phyloP scores from a whole-genome alignment of 305 asterid species.

The Striga hermonthica region DNA sequence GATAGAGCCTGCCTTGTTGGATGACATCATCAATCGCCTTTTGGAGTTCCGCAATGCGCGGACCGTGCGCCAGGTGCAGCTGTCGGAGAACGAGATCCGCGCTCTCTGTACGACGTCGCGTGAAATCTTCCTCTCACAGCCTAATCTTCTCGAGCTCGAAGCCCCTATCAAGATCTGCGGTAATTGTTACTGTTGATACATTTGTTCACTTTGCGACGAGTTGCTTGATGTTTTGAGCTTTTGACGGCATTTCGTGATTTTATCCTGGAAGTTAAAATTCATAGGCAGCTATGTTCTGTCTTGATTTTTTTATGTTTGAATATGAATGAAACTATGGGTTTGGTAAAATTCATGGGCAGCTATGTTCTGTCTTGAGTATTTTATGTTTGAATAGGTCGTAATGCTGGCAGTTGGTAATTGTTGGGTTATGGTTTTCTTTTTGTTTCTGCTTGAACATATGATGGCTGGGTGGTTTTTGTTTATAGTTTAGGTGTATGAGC shows the following conservation, averaged over 20 bases:
- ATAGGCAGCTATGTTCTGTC: neutral
- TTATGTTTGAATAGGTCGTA: neutral
- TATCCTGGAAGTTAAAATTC: no score
- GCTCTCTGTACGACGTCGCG: neutral
- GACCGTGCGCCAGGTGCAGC: constrained; percentile 2
- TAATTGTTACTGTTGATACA: neutral
- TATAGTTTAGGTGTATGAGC: no score
- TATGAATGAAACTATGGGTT: neutral
- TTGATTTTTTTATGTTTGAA: neutral
- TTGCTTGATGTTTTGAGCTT: neutral
- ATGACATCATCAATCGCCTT: neutral
- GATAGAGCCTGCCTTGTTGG: constrained; percentile 13
- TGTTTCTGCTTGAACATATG: neutral
- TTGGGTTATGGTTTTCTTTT: neutral
- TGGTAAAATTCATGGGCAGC: neutral
- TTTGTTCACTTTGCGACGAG: neutral
- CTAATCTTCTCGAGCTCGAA: constrained; percentile 7
- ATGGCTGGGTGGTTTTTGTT: neutral
- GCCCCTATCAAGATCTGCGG: constrained; percentile 14
- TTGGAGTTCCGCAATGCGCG: constrained; percentile 2
- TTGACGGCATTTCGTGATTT: neutral
- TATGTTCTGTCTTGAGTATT: neutral
- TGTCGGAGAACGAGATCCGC: constrained; percentile 12
- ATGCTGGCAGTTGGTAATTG: neutral
- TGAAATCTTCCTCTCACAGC: constrained; percentile 6